phyloP scores from a whole-genome alignment of 2,329 filamentous ascomycete genomes.

The Fusarium nelsonii region DNA sequence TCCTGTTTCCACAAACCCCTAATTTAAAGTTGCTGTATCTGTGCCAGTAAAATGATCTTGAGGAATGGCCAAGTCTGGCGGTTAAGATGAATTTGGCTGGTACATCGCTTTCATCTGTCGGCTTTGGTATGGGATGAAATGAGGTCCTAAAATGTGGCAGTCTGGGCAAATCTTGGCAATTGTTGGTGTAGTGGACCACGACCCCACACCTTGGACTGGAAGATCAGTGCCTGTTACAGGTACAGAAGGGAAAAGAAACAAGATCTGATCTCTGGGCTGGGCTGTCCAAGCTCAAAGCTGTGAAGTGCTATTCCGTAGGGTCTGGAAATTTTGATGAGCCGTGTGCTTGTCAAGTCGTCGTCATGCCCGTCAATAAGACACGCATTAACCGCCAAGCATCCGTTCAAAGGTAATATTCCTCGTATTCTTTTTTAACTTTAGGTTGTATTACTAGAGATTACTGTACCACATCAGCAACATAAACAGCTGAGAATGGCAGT shows the following conservation, averaged over 20 bases:
- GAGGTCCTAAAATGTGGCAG: conserved; percentile 10
- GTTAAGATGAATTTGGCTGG: neutral
- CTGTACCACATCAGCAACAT: neutral
- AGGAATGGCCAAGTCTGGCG: conserved; percentile 12
- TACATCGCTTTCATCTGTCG: neutral
- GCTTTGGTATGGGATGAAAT: conserved; percentile 23
- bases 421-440: conserved; percentile 22
- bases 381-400: conserved; percentile 17
- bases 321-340: neutral
- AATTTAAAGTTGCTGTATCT: neutral
- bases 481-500: neutral
- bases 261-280: neutral
- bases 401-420: conserved; percentile 2
- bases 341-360: conserved; percentile 24
- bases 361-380: conserved; percentile 23
- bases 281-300: neutral
- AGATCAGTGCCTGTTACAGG: neutral
- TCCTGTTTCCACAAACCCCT: neutral
- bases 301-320: neutral
- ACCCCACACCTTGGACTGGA: neutral
- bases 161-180: conserved; percentile 17
- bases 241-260: neutral
- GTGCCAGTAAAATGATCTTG: neutral
- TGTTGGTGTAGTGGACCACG: conserved; percentile 3
- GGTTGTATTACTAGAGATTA: conserved; percentile 17